Conservation (phyloP, 1,139 yeast genomes). For the Kodamaea sp. region DNA sequence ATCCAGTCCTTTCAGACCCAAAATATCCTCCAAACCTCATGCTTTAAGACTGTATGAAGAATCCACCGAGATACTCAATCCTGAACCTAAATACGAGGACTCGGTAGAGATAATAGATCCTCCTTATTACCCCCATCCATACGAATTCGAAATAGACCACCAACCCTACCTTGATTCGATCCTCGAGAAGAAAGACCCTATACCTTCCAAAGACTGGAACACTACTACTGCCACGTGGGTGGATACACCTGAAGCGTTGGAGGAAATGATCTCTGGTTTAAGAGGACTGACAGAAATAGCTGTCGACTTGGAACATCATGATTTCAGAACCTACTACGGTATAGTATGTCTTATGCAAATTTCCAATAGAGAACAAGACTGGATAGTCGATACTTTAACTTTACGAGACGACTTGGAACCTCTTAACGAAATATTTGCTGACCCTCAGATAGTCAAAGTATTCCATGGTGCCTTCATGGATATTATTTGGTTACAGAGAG, state of each 20-base stretch:
- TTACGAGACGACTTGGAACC: slow-evolving; percentile 70
- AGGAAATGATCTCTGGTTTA: slow-evolving; percentile 57
- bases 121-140: slow-evolving; percentile 78
- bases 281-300: slow-evolving; percentile 66
- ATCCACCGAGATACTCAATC: slow-evolving; percentile 37
- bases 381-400: slow-evolving; percentile 76
- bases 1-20: slow-evolving; percentile 73
- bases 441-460: slow-evolving; percentile 81
- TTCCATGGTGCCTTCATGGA: slow-evolving; percentile 98
- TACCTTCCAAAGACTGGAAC: slow-evolving; percentile 66
- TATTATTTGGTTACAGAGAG: slow-evolving; percentile 95
- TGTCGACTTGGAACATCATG: slow-evolving; percentile 97
- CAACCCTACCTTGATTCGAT: slow-evolving; percentile 70
- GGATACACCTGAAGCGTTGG: slow-evolving; percentile 54
- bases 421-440: slow-evolving; percentile 74
- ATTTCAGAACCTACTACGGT: slow-evolving; percentile 86
- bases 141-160: slow-evolving; percentile 68
- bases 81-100: slow-evolving; percentile 29
- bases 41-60: slow-evolving; percentile 58
- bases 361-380: slow-evolving; percentile 77
- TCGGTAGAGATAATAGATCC: slow-evolving; percentile 47
- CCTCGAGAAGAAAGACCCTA: slow-evolving; percentile 48
- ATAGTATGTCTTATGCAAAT: slow-evolving; percentile 93
- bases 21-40: slow-evolving; percentile 69
- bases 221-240: slow-evolving; percentile 69